These are phyloP conservation scores for Sporothrix protearum DNA, from an alignment of 2,329 filamentous ascomycete genomes.

Conservation along the genomic window DNA sequence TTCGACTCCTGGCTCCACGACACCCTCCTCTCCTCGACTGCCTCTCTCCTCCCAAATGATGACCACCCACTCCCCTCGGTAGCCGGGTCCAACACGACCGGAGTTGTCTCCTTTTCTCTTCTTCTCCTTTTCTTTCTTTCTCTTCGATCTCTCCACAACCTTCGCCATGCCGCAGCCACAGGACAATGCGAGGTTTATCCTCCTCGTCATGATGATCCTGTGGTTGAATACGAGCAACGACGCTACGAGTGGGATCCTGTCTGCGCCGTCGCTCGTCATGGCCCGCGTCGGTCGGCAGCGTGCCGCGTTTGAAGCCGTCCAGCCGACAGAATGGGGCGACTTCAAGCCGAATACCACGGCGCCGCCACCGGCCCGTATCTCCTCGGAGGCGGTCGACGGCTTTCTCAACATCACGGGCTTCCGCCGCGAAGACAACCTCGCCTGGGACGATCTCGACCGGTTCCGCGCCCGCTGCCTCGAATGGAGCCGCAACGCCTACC, in stretches of 20 bases:
- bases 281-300: conserved; percentile 52
- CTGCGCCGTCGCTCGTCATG: conserved; percentile 41
- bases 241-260: conserved; percentile 41
- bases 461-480: conserved; percentile 64
- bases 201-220: conserved; percentile 43
- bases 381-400: conserved; percentile 28
- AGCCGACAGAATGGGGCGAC: conserved; percentile 57
- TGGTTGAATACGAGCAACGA: conserved; percentile 45
- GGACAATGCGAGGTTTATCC: conserved; percentile 42
- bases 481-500: conserved; percentile 54
- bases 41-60: not conserved
- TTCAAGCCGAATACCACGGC: conserved; percentile 46
- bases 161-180: conserved; percentile 46
- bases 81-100: conserved; percentile 14
- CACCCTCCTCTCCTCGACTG: not conserved
- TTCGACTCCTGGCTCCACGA: not conserved
- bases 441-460: conserved; percentile 67
- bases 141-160: not conserved
- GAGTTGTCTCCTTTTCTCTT: not conserved
- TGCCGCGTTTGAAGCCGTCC: conserved; percentile 51
- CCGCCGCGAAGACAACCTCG: conserved; percentile 67
- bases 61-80: conserved; percentile 4
- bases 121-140: not conserved
- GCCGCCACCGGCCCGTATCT: conserved; percentile 28
- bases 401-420: conserved; percentile 76